A percentile compares a stretch with the other conserved stretches of the same genome.
Conservation (phyloP, 257 asterid genomes). For the Gentiana macrophylla region DNA sequence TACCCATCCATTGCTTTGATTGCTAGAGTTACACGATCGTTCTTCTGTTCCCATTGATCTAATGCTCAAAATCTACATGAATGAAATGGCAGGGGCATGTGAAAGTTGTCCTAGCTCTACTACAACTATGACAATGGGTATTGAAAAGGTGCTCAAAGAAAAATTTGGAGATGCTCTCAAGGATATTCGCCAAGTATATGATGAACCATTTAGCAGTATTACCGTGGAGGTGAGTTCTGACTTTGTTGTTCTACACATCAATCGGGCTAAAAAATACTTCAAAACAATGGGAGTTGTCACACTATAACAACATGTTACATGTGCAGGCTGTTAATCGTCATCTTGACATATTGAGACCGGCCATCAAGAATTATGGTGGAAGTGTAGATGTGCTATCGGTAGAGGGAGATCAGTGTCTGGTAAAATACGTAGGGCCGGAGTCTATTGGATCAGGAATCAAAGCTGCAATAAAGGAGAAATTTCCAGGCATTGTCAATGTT, state of each 20-base stretch:
- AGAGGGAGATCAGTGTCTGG: slow-evolving; percentile 50
- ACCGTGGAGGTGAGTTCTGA: slow-evolving; percentile 48
- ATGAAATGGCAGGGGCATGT: slow-evolving; percentile 49
- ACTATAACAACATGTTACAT: not conserved
- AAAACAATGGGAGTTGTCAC: no score
- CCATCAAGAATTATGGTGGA: slow-evolving; percentile 81
- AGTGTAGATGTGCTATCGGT: slow-evolving; percentile 65
- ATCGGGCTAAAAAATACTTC: not conserved
- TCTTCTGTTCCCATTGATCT: not conserved
- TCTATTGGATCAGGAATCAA: slow-evolving; percentile 81
- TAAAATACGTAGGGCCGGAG: slow-evolving; percentile 63
- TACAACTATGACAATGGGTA: slow-evolving; percentile 90
- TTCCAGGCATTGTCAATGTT: slow-evolving; percentile 65
- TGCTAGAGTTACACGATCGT: not conserved
- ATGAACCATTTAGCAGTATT: slow-evolving; percentile 28
- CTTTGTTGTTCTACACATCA: not conserved
- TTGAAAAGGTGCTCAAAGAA: slow-evolving; percentile 78
- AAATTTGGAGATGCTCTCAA: slow-evolving; percentile 75
- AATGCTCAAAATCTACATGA: slow-evolving; percentile 6
- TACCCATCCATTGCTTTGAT: not conserved
- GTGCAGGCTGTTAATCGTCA: slow-evolving; percentile 75
- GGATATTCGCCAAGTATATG: slow-evolving; percentile 71
- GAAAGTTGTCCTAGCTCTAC: slow-evolving; percentile 90
- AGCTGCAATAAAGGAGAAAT: slow-evolving; percentile 93
- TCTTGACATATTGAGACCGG: slow-evolving; percentile 75